Base-by-base conservation (phyloP, 2,329 filamentous ascomycete species). In the Arachnomyces sp. region DNA sequence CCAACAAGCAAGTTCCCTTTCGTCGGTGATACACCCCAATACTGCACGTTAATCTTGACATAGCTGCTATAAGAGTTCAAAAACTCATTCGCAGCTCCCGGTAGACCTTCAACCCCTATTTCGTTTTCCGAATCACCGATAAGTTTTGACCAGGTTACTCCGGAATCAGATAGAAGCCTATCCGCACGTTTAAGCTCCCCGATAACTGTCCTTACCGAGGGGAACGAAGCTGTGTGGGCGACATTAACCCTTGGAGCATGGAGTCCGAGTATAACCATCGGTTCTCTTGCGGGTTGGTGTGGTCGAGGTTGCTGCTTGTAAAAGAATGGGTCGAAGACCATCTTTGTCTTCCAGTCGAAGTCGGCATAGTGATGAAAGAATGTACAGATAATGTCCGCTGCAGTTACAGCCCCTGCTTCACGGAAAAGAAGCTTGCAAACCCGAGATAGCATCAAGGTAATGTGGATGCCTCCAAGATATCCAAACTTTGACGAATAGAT, bases 401-500 rank as follows among this genome's bases (percentile, higher is more conserved):
- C 65, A 0, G 72, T 69, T 1, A 71, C 52, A 0, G 52, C 38
- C 13, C 57, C 55, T 7, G 50, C 51, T 7, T 65, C 46, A 3
- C 59, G 57, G 18, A 65, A 60, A 3, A 78, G 54, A 15, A 73
- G 54, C 55, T 84, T 84, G 57, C 72, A 73, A 1, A 84, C 61
- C 12, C 74, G 71, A 0, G 75, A 69, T 7, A 85, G 63, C 52
- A 85, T 66, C 15, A 82, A 59, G 0, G 76, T 72, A 38, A 85
- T 74, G 48, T 84, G 79, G 14, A 82, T 75, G 3, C 79, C 80
- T 4, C 77, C 73, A 0, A 85, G 65, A 44, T 77, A 80, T 0
- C 81, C 81, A 49, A 83, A 83, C 35, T 71, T 76, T 1, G 78
- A 71, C 0, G 77, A 72, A 54, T 84, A 84, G 12, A 85, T 66